A percentile compares a stretch with the other conserved stretches of the same genome.
Conservation (phyloP, 2,329 filamentous ascomycete genomes). For the Ophiostoma perfectum region DNA sequence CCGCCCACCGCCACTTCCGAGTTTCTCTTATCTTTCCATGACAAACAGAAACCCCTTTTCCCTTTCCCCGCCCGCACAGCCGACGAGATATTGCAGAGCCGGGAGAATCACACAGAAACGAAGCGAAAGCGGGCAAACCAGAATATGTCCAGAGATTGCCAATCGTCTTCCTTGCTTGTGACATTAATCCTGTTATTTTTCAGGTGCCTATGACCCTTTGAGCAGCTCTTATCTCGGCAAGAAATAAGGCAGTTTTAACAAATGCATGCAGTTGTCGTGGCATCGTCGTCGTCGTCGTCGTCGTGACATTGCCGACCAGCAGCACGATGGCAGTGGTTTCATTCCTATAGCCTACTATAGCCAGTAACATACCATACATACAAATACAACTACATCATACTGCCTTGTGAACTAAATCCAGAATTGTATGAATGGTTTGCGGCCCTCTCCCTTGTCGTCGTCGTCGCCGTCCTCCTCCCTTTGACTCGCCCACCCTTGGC, state of each 20-base stretch:
- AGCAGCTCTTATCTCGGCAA: neutral
- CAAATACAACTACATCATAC: neutral
- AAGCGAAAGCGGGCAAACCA: too few species aligned
- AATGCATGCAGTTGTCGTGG: neutral
- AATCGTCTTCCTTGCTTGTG: too few species aligned
- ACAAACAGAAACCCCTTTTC: conserved; percentile 16
- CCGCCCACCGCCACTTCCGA: conserved; percentile 4
- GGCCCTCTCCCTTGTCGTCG: neutral
- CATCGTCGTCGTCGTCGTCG: conserved; percentile 2
- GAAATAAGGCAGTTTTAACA: neutral
- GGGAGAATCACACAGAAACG: neutral
- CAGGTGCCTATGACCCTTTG: neutral
- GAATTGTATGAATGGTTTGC: neutral
- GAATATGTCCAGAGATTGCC: too few species aligned
- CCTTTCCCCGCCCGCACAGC: conserved; percentile 5
- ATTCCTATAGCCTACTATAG: too few species aligned
- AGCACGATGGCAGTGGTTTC: neutral
- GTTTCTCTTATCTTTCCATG: conserved; percentile 14
- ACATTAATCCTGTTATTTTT: too few species aligned
- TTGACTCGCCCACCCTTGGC: neutral
- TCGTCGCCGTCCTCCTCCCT: neutral
- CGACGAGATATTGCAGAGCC: neutral
- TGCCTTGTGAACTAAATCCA: neutral
- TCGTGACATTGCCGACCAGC: neutral
- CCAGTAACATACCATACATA: neutral